Conservation (phyloP, 129 eudicot genomes). For the Ambrosia artemisiifolia region DNA sequence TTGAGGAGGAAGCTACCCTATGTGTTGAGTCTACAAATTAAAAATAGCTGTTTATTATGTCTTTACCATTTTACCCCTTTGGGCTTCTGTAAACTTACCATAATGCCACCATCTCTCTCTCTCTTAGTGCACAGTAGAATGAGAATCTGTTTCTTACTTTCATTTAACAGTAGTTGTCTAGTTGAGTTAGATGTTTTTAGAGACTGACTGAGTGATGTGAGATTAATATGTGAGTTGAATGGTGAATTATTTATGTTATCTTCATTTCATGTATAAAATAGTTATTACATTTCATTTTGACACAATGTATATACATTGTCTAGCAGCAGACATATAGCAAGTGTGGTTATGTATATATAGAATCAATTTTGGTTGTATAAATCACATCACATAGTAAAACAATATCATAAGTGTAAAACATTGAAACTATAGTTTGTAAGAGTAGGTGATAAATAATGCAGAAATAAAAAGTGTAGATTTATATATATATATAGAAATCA, state of each 20-base stretch:
- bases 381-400: not conserved
- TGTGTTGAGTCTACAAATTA: conserved; percentile 43
- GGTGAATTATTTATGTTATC: conserved; percentile 15
- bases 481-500: no score
- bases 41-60: conserved; percentile 33
- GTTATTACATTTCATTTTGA: not conserved
- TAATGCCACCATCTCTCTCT: conserved; percentile 20
- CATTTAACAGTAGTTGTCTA: conserved; percentile 23
- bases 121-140: conserved; percentile 11
- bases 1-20: conserved; percentile 74
- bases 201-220: conserved; percentile 24
- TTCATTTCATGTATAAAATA: conserved; percentile 4
- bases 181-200: conserved; percentile 18
- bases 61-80: conserved; percentile 28
- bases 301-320: not conserved
- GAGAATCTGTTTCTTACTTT: conserved; percentile 21
- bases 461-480: not conserved
- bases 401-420: no score
- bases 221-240: conserved; percentile 3
- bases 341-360: not conserved
- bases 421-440: not conserved
- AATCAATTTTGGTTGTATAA: not conserved
- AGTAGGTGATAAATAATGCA: not conserved
- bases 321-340: not conserved
- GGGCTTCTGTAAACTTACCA: conserved; percentile 23